These are phyloP conservation scores for Trifolium pratense DNA, from an alignment of 306 rosid species.

Conservation along the genomic window DNA sequence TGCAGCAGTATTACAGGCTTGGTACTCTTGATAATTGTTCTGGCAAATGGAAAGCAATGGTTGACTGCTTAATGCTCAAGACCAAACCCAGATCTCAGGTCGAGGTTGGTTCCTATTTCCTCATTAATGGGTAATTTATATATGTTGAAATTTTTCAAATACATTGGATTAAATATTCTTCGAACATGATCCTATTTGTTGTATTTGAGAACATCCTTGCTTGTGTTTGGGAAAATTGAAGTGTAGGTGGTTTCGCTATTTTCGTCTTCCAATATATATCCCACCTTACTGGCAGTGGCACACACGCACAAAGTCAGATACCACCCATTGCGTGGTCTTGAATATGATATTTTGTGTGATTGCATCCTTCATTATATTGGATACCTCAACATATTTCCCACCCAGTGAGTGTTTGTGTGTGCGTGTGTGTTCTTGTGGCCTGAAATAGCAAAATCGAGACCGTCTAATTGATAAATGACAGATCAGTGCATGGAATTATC, in stretches of 20 bases:
- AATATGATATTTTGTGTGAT: background rate
- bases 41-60: conserved; percentile 63
- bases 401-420: too few relatives aligned
- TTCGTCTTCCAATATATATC: background rate
- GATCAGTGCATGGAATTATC: conserved; percentile 1
- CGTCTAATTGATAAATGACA: background rate
- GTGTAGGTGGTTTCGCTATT: background rate
- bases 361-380: conserved; percentile 12
- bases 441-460: background rate
- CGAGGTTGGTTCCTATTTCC: conserved; percentile 56
- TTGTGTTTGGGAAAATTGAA: background rate
- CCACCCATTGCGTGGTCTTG: background rate
- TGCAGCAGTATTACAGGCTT: conserved; percentile 89
- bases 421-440: background rate
- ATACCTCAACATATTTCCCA: too few relatives aligned
- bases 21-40: conserved; percentile 78
- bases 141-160: background rate
- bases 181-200: background rate
- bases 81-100: conserved; percentile 62
- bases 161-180: background rate
- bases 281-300: background rate
- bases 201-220: background rate
- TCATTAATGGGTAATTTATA: background rate
- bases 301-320: background rate
- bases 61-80: conserved; percentile 77